phyloP scores from a whole-genome alignment of 169 alveolate species.

The Babesia divergens region DNA sequence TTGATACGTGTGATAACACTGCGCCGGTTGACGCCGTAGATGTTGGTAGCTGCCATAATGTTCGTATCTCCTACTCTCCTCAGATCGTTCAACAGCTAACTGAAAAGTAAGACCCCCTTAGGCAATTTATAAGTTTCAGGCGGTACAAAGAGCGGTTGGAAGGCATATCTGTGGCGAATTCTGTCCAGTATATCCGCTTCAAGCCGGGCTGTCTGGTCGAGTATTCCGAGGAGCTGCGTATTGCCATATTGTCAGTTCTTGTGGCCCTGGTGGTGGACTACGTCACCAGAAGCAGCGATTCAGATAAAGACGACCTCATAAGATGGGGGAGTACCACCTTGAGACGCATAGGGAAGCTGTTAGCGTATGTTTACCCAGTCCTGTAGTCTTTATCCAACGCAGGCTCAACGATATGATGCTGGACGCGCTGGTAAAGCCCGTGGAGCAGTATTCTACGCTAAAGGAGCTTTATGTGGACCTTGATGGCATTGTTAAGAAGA shows the following conservation, averaged over 20 bases:
- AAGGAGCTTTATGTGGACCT: conserved; percentile 34
- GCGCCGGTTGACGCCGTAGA: background rate
- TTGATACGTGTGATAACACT: conserved; percentile 7
- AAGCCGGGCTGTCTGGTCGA: conserved; percentile 33
- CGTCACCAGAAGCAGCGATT: conserved; percentile 19
- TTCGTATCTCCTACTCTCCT: conserved; percentile 31
- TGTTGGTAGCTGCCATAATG: background rate
- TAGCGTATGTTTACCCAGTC: conserved; percentile 7
- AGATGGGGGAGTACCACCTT: conserved; percentile 49
- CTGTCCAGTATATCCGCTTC: conserved; percentile 60
- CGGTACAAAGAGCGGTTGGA: conserved; percentile 54
- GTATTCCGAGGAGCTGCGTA: conserved; percentile 33
- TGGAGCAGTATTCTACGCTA: conserved; percentile 35
- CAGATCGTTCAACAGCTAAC: conserved; percentile 35
- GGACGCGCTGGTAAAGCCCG: conserved; percentile 46
- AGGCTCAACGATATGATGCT: conserved; percentile 41
- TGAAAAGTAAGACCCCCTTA: conserved; percentile 15
- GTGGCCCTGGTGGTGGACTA: conserved; percentile 51
- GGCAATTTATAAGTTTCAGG: background rate
- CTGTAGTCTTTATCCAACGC: background rate
- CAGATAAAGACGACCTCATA: conserved; percentile 16
- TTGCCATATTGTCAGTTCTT: conserved; percentile 29
- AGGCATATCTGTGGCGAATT: conserved; percentile 53
- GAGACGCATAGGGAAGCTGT: conserved; percentile 50
- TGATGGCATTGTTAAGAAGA: conserved; percentile 11